Base-by-base conservation (phyloP, 1,284 basidiomycete species). In the Xerocomus minutiporus region DNA sequence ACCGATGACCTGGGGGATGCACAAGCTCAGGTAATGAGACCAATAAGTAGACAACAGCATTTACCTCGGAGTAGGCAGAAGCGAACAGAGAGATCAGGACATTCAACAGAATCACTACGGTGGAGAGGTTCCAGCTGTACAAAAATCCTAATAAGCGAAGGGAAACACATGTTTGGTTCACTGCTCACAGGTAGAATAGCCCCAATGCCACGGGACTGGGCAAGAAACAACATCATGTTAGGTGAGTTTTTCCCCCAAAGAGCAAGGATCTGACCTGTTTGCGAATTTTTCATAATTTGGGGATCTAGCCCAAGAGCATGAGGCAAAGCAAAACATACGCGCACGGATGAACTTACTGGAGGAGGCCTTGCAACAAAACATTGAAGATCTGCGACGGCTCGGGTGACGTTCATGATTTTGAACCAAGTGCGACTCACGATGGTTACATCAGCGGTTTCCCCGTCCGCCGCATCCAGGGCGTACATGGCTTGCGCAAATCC, bases 11-110 rank as follows among this genome's bases (percentile, higher is more conserved):
- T 84, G 32, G 29, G 23, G 35, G 17, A 40, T 35, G n/a, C 20
- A 35, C 48, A 11, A 26, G 32, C 13, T 50, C 17, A 48, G 47
- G 43, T 13, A 43, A 49, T n/a, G 29, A 50, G 13, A 15, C 1
- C 5, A 20, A 31, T 9, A 35, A 9, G 20, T 5, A 23, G 17
- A 17, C 23, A 32, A 48, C n/a, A 36, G 51, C n/a, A 77, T 81
- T 74, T 63, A 93, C 90, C 62, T 92, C 91, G 13, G 84, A 82
- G 65, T 95, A 95, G 0, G 93, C 92, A 34, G 91, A 91, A 11
- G 92, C 85, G 67, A 95, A 98, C 62, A 98, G 73, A 11, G 96
- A 97, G 61, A 99, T 93, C 61, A 99, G 80, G 64, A 99, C 86
- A 70, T 97, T 97, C 69, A 97, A 80, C 50, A 97, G 79, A 57